These are phyloP conservation scores for Gastrolobium villosum DNA, from an alignment of 306 rosid species.

Conservation along the genomic window DNA sequence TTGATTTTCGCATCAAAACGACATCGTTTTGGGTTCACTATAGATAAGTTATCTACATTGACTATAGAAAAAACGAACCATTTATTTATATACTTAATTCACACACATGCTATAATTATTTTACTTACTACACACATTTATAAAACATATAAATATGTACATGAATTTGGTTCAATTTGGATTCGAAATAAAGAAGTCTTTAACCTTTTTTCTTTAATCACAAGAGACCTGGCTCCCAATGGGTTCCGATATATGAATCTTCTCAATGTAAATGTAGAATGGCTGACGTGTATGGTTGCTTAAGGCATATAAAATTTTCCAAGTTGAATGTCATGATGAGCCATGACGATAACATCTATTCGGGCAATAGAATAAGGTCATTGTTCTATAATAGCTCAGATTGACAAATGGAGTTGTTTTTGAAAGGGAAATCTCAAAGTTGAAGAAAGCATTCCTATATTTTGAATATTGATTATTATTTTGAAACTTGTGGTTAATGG, in stretches of 20 bases:
- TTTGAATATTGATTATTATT: too few relatives aligned
- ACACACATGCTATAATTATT: too few relatives aligned
- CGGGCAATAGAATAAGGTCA: background rate
- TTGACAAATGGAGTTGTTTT: background rate
- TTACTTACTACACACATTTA: too few relatives aligned
- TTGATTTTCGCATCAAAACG: too few relatives aligned
- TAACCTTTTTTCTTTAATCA: background rate
- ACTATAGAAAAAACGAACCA: too few relatives aligned
- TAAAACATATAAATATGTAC: too few relatives aligned
- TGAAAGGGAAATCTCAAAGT: constrained; percentile 5
- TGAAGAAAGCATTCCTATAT: background rate
- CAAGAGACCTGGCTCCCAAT: too few relatives aligned
- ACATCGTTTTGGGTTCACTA: too few relatives aligned
- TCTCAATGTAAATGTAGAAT: background rate
- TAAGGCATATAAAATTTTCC: background rate
- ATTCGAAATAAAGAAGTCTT: too few relatives aligned
- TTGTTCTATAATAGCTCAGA: background rate
- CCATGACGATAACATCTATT: background rate
- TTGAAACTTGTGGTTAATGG: background rate
- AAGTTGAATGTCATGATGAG: constrained; percentile 19
- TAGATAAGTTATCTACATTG: too few relatives aligned
- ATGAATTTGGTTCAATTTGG: too few relatives aligned
- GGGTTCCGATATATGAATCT: background rate
- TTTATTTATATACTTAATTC: too few relatives aligned
- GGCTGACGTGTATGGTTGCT: background rate